Conservation (phyloP, 345 rosid genomes). For the Populus alba region DNA sequence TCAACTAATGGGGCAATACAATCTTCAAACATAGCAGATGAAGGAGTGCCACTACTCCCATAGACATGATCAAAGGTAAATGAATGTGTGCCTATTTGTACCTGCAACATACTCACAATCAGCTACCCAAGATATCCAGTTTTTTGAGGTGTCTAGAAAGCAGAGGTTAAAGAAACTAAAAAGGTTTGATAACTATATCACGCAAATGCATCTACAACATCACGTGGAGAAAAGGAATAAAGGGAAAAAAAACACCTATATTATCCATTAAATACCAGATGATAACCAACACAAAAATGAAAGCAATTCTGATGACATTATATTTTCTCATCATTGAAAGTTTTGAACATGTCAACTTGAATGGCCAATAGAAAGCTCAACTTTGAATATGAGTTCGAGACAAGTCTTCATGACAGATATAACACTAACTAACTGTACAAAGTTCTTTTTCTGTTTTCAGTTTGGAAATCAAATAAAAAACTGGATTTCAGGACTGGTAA, state of each 20-base stretch:
- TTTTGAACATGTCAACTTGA: background rate
- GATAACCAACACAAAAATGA: background rate
- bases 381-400: background rate
- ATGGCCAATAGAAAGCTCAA: background rate
- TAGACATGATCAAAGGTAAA: slow-evolving; percentile 98
- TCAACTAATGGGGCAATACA: slow-evolving; percentile 85
- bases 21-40: slow-evolving; percentile 87
- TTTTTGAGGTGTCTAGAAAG: background rate
- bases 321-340: background rate
- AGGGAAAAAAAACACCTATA: background rate
- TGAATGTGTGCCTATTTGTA: slow-evolving; percentile 91
- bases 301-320: background rate
- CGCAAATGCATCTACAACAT: background rate
- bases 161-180: background rate
- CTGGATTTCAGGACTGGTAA: background rate
- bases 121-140: background rate
- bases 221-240: background rate
- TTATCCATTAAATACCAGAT: background rate
- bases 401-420: background rate
- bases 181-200: background rate
- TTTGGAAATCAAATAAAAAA: too few relatives aligned
- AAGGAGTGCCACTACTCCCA: slow-evolving; percentile 77
- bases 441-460: too few relatives aligned
- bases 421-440: background rate
- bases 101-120: slow-evolving; percentile 41